phyloP scores from a whole-genome alignment of 1,284 basidiomycete genomes.

The Tylopilus sp. region DNA sequence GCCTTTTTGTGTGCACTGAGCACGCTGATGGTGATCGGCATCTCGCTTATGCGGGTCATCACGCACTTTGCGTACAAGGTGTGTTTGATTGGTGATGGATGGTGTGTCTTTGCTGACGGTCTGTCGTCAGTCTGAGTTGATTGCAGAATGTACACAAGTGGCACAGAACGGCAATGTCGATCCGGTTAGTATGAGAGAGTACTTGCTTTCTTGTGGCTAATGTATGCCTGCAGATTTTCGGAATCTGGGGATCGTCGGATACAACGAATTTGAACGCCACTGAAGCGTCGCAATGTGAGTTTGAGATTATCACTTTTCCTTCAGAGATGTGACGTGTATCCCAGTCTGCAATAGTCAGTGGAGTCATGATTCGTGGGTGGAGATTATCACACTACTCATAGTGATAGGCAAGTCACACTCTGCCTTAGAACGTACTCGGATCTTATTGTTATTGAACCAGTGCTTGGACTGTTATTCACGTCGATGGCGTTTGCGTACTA shows the following conservation, averaged over 20 bases:
- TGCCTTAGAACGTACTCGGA: background rate
- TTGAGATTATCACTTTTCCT: background rate
- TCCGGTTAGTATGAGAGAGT: constrained; percentile 25
- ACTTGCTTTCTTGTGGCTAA: constrained; percentile 17
- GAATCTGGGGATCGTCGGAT: constrained; percentile 37
- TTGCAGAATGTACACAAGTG: constrained; percentile 33
- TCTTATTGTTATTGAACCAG: constrained; percentile 40
- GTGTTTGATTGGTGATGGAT: background rate
- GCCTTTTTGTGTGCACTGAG: constrained; percentile 64
- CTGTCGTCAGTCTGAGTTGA: constrained; percentile 43
- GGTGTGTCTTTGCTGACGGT: constrained; percentile 22
- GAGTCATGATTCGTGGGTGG: constrained; percentile 42
- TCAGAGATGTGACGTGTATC: constrained; percentile 14
- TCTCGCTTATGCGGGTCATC: constrained; percentile 67
- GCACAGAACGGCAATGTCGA: constrained; percentile 29
- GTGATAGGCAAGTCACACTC: constrained; percentile 36
- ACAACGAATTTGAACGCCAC: constrained; percentile 14
- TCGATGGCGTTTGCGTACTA: constrained; percentile 74
- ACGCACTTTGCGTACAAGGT: constrained; percentile 79
- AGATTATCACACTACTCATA: constrained; percentile 35
- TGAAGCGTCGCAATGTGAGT: constrained; percentile 37
- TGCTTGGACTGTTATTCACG: constrained; percentile 68
- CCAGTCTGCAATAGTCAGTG: constrained; percentile 51
- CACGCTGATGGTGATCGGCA: constrained; percentile 62
- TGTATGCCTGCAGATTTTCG: constrained; percentile 34